phyloP scores from a whole-genome alignment of 352 stramenopile species.

The Phytopythium cucurbitacearum region DNA sequence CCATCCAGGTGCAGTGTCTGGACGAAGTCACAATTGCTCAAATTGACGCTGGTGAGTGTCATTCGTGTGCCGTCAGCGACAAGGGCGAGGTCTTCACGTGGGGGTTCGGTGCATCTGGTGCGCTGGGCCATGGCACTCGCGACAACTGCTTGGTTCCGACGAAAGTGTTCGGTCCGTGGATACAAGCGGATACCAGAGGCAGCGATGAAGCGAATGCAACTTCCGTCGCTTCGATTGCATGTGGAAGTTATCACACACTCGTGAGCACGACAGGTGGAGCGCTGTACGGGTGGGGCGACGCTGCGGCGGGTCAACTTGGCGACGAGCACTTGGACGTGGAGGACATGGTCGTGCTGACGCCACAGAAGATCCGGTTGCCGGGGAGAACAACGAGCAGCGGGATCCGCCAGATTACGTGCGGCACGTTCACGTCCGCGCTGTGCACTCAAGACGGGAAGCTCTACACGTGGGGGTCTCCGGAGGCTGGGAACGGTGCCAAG shows the following conservation, averaged over 20 bases:
- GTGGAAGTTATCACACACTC: constrained; percentile 76
- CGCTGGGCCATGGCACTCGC: constrained; percentile 54
- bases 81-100: constrained; percentile 79
- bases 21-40: constrained; percentile 30
- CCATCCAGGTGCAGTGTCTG: constrained; percentile 31
- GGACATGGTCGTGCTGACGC: constrained; percentile 55
- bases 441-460: constrained; percentile 48
- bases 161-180: constrained; percentile 33
- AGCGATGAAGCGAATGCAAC: constrained; percentile 3
- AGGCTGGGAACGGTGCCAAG: constrained; percentile 57
- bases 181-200: constrained; percentile 1
- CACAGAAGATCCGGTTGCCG: constrained; percentile 34
- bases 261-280: constrained; percentile 36
- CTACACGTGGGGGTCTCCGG: constrained; percentile 70
- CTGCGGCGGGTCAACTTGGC: constrained; percentile 65
- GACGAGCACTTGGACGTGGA: constrained; percentile 31
- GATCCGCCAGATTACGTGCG: constrained; percentile 50
- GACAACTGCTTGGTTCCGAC: constrained; percentile 53
- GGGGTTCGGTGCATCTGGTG: constrained; percentile 81
- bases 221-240: constrained; percentile 38
- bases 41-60: constrained; percentile 76
- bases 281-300: constrained; percentile 78
- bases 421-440: constrained; percentile 58
- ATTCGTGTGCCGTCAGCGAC: constrained; percentile 62
- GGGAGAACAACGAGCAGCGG: constrained; percentile 9